phyloP scores from a whole-genome alignment of 2,329 filamentous ascomycete species.

The Monosporascus sp. region DNA sequence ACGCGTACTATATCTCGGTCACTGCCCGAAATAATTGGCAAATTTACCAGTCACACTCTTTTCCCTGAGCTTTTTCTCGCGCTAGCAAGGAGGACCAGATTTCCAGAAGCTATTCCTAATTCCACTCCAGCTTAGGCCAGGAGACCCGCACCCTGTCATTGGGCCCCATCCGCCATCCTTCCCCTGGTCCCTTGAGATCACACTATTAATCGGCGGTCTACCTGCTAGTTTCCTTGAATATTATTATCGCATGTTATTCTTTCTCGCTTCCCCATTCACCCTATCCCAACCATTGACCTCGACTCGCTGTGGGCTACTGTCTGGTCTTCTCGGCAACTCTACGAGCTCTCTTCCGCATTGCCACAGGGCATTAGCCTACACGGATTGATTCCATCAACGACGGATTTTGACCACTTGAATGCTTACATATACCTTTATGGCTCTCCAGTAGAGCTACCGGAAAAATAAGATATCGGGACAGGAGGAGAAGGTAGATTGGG shows the following conservation, averaged over 20 bases:
- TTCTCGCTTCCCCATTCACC: slow-evolving; percentile 9
- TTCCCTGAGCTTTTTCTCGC: slow-evolving; percentile 22
- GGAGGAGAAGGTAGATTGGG: slow-evolving; percentile 17
- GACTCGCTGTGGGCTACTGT: slow-evolving; percentile 3
- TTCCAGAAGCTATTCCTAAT: slow-evolving; percentile 27
- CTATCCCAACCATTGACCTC: slow-evolving; percentile 8
- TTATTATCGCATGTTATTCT: slow-evolving; percentile 7
- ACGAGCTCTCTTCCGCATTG: slow-evolving; percentile 3
- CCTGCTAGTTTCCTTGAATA: slow-evolving; percentile 16
- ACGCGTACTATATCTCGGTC: not conserved
- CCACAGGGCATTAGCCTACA: slow-evolving; percentile 12
- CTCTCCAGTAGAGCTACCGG: slow-evolving; percentile 34
- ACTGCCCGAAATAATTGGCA: slow-evolving; percentile 10
- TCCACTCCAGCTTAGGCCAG: slow-evolving; percentile 23
- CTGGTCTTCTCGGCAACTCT: slow-evolving; percentile 12
- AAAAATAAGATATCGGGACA: slow-evolving; percentile 15
- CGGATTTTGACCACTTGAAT: slow-evolving; percentile 26
- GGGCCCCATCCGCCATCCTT: slow-evolving; percentile 21
- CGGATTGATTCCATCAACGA: slow-evolving; percentile 3
- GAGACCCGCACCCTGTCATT: slow-evolving; percentile 28
- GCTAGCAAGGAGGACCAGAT: slow-evolving; percentile 29
- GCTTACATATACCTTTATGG: slow-evolving; percentile 27
- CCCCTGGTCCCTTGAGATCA: slow-evolving; percentile 26
- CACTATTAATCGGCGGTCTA: slow-evolving; percentile 21
- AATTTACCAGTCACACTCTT: slow-evolving; percentile 25